Evolutionary conservation across 805 yeast genomes (phyloP).

Genomic region (Starmerella riodocensis): DNA sequence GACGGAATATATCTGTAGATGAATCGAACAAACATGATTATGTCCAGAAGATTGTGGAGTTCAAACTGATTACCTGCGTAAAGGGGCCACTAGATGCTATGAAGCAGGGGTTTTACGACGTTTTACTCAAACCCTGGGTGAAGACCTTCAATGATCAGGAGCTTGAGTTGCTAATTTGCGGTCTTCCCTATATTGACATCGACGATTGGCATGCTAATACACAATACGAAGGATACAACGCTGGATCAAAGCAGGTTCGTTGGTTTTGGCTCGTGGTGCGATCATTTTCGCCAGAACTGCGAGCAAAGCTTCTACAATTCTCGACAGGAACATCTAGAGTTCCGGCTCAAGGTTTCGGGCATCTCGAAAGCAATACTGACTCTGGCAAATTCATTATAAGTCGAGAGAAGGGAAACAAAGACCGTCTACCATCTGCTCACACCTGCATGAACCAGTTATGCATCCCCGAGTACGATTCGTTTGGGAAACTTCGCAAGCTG

Average conservation of each 20-base stretch:
- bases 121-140: constrained; percentile 71
- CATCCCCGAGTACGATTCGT: constrained; percentile 81
- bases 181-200: constrained; percentile 90
- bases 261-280: constrained; percentile 98
- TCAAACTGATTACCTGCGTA: constrained; percentile 68
- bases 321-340: constrained; percentile 96
- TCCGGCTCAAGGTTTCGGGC: constrained; percentile 87
- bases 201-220: constrained; percentile 92
- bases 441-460: constrained; percentile 95
- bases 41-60: constrained; percentile 74
- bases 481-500: constrained; percentile 71
- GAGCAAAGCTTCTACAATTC: constrained; percentile 87
- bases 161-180: constrained; percentile 79
- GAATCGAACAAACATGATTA: constrained; percentile 85
- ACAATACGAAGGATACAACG: constrained; percentile 60
- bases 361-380: constrained; percentile 77
- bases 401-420: constrained; percentile 72
- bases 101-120: constrained; percentile 72
- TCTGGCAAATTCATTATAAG: constrained; percentile 77
- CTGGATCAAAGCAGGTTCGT: constrained; percentile 73
- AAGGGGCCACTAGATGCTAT: constrained; percentile 78
- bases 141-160: constrained; percentile 92
- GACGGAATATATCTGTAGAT: constrained; percentile 72
- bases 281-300: constrained; percentile 83
- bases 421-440: constrained; percentile 86